Evolutionary conservation across 1,139 yeast species (phyloP).

Genomic region (Kodamaea arcana): DNA sequence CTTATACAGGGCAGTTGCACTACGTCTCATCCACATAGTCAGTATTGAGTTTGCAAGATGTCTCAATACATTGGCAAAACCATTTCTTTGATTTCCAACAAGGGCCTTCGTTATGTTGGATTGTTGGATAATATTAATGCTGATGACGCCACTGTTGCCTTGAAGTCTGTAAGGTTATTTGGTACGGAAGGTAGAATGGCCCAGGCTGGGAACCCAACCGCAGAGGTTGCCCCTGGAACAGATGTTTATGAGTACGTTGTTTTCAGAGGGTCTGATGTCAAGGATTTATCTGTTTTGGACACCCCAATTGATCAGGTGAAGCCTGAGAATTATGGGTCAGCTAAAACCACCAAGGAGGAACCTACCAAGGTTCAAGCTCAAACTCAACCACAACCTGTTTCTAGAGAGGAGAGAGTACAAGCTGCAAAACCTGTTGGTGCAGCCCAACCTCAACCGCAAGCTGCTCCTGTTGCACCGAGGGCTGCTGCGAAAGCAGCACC

Average conservation of each 20-base stretch:
- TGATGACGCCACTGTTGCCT: slow-evolving; percentile 85
- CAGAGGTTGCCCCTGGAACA: slow-evolving; percentile 71
- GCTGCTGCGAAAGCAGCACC: slow-evolving; percentile 2
- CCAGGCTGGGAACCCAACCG: slow-evolving; percentile 52
- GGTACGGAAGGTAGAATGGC: slow-evolving; percentile 91
- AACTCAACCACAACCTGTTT: slow-evolving; percentile 16
- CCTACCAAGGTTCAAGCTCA: slow-evolving; percentile 13
- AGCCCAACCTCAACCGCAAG: slow-evolving; percentile 6
- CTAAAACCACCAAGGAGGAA: slow-evolving; percentile 19
- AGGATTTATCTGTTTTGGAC: slow-evolving; percentile 82
- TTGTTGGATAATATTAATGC: slow-evolving; percentile 82
- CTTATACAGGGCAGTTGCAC: too few relatives aligned
- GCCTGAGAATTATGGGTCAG: slow-evolving; percentile 25
- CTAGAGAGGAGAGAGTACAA: neutral
- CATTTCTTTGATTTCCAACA: slow-evolving; percentile 81
- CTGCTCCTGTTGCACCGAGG: slow-evolving; percentile 14
- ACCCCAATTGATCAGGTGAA: slow-evolving; percentile 51
- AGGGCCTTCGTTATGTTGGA: slow-evolving; percentile 89
- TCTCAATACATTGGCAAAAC: slow-evolving; percentile 91
- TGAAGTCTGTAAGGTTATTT: slow-evolving; percentile 74
- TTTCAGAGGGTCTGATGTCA: slow-evolving; percentile 89
- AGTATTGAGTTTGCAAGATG: slow-evolving; percentile 37
- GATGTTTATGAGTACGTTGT: slow-evolving; percentile 78
- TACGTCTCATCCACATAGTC: too few relatives aligned
- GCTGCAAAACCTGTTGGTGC: neutral